Percentiles rank a stretch among this genome's conserved stretches.
phyloP scores from a whole-genome alignment of 352 stramenopile species.

The Hyaloperonospora arabidopsidis region DNA sequence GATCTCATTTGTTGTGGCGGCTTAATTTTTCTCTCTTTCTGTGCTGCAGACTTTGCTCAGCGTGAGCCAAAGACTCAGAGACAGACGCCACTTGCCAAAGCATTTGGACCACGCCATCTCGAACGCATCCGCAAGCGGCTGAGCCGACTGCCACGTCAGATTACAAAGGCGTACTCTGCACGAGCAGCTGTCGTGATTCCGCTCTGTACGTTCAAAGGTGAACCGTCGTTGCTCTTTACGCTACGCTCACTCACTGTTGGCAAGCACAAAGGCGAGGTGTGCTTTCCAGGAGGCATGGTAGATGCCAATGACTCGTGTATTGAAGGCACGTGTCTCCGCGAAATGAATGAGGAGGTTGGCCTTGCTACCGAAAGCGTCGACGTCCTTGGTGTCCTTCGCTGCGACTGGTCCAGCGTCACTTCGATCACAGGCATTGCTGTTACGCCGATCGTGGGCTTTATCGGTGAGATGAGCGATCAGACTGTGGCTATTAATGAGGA shows the following conservation, averaged over 20 bases:
- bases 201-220: constrained; percentile 93
- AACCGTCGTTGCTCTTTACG: constrained; percentile 94
- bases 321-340: constrained; percentile 92
- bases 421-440: constrained; percentile 95
- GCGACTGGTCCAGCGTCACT: constrained; percentile 93
- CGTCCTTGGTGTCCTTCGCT: constrained; percentile 91
- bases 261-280: constrained; percentile 94
- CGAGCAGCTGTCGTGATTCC: constrained; percentile 93
- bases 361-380: constrained; percentile 72
- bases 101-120: constrained; percentile 83
- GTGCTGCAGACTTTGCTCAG: constrained; percentile 38
- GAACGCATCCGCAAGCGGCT: constrained; percentile 92
- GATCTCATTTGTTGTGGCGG: not conserved
- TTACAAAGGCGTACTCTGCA: constrained; percentile 88
- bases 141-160: constrained; percentile 89
- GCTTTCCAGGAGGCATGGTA: constrained; percentile 94
- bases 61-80: constrained; percentile 30
- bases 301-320: constrained; percentile 90
- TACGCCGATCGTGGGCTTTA: constrained; percentile 94
- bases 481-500: constrained; percentile 90
- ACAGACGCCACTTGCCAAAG: constrained; percentile 45
- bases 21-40: constrained; percentile 1
- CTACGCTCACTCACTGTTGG: constrained; percentile 86
- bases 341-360: constrained; percentile 97
- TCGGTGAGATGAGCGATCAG: constrained; percentile 89